Evolutionary conservation across 2,329 filamentous ascomycete genomes (phyloP), one percentile per base, ranked within the genome.

Genomic region (Penicillium sp.): DNA sequence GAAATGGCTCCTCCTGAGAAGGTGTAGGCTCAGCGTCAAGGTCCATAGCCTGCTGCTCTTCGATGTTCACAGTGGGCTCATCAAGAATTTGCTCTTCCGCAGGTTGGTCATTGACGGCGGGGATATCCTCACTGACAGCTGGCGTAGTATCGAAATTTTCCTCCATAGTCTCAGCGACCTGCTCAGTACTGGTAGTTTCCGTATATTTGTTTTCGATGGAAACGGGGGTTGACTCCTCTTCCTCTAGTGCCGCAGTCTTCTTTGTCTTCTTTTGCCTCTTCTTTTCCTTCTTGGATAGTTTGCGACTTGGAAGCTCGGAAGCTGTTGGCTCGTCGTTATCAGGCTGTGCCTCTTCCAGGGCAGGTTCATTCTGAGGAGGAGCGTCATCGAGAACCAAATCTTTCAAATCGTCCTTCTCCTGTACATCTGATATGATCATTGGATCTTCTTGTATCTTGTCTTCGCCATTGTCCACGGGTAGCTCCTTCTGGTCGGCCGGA

Each of bases 211-310:
- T 28, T 14, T 45, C 51, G n/a, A 40, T 20, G 12, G 26, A n/a
- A 21, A 18, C 33, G 24, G 57, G 45, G 33, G 3, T 7, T 35
- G 47, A 23, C 16, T 26, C 52, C 18, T 58, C 47, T 9, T 57
- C 52, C n/a, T 59, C 49, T 51, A 50, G 26, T 21, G 53, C 24
- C 24, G 46, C 53, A 18, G 52, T 46, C 23, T 60, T 61, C 35
- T 57, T 62, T 6, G 57, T 59, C 51, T 64, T 64, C 57, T 66
- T 65, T 24, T 67, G 63, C 47, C 64, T 65, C 57, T 64, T 69
- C 50, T 60, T 67, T 61, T 66, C 61, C 56, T 69, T 66, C 28
- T 63, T 66, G 5, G 60, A 57, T 3, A 57, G 35, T 4, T 58
- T 58, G 9, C 56, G 50, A 33, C 45, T 50, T 5, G 47, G 20